Evolutionary conservation across 2,329 filamentous ascomycete species (phyloP), one percentile per base, ranked within the genome.

Genomic region (Phoma sp.): DNA sequence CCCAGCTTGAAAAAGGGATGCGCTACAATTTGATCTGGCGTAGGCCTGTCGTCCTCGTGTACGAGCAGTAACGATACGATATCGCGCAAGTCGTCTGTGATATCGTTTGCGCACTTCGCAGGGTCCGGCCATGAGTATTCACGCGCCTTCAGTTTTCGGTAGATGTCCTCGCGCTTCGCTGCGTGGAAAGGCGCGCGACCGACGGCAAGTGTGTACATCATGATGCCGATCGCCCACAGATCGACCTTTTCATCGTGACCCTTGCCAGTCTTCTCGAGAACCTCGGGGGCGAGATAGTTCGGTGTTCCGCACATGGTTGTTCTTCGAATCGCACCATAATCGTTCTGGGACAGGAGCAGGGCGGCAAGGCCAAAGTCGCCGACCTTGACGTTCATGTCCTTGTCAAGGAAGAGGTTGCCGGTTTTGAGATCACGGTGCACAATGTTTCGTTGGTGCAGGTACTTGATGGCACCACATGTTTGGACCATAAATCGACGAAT

Each of bases 211-310:
- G 95, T 96, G 77, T 96, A 98, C 87, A 96, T 92, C 73, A 99
- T 99, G 63, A 99, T 95, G 17, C 96, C 95, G 71, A 99, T 83
- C 37, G 93, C 96, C 96, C 96, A 99, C 50, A 99, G 91, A 73
- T 99, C 95, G 3, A 99, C 95, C 81, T 96, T 96, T 72, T 98
- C 93, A 63, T 96, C 95, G 73, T 99, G 95, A 0, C 95, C 95
- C 67, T 93, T 92, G 71, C 91, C 95, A 28, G 90, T 91, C 80
- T 95, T 96, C 70, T 96, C 91, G 45, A 99, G 78, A 57, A 99
- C 96, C 71, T 99, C 95, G 0, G 95, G 95, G 0, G 95, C 95
- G 65, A 99, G 96, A 74, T 99, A 99, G 75, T 99, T 99, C 1
- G 95, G 95, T 4, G 95, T 99, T 53, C 95, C 95, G 66, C 95